Evolutionary conservation across 148 eudicot genomes (phyloP), one percentile per base, ranked within the genome.

Genomic region (Persicaria tinctoria): DNA sequence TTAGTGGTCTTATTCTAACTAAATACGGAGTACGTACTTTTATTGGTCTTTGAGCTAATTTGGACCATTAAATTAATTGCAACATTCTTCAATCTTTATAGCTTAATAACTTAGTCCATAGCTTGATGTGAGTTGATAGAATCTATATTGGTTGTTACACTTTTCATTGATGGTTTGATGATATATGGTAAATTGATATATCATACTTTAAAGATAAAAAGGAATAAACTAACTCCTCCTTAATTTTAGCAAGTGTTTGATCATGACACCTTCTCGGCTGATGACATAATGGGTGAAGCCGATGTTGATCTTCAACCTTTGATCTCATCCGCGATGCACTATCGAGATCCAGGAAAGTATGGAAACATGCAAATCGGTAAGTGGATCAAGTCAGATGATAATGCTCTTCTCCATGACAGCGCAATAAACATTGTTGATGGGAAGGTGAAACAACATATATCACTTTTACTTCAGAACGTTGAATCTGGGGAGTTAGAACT

Each of bases 241-340:
- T 50, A 60, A 23, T 70, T 75, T 75, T 90, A 94, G 98, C 80
- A 91, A 90, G 97, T 94, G 32, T 94, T 69, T 73, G 98, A 94
- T 82, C 79, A 94, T 20, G 98, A 94, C 81, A 89, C 90, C 17
- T 94, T 94, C 79, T 91, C 98, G 10, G 98, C 96, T 8, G 97
- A 94, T 76, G 98, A 94, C 78, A 91, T 91, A 46, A 94, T 94
- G 98, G 98, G 98, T 50, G 90, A 88, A 85, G 98, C 93, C 0
- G 96, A 94, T 79, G 75, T 94, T 11, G 98, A 94, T 77, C 86
- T 94, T 51, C 98, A 91, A 48, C 93, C 98, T 13, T 78, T 94
- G 84, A 86, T 94, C 75, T 89, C 96, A 57, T 90, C 98, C 0
- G 98, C 98, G 18, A 88, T 89, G 86, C 91, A 95, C 0, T 91